These are phyloP conservation scores for Micractinium conductrix DNA, from an alignment of 139 green algal genomes.

Conservation along the genomic window DNA sequence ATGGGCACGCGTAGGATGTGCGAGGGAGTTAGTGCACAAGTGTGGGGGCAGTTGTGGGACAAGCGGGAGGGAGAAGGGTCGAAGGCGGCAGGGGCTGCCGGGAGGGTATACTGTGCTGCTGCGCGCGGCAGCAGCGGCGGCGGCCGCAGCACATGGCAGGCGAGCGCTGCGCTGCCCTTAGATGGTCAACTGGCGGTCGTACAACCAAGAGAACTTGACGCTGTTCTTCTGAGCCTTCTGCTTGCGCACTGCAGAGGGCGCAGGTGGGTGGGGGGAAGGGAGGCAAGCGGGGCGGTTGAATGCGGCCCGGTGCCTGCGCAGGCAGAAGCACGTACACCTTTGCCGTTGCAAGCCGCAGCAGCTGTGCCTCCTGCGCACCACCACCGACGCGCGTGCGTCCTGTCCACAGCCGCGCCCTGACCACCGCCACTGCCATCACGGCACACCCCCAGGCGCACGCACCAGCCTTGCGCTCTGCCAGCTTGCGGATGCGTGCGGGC, in stretches of 20 bases:
- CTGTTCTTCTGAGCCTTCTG: background rate
- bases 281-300: background rate
- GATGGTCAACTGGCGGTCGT: slow-evolving; percentile 24
- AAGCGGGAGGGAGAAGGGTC: background rate
- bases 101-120: too few relatives aligned
- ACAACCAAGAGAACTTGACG: slow-evolving; percentile 43
- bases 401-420: background rate
- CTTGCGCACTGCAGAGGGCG: slow-evolving; percentile 19
- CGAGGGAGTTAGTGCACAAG: too few relatives aligned
- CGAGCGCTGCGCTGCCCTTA: too few relatives aligned
- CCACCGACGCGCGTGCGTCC: too few relatives aligned
- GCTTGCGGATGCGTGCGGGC: slow-evolving; percentile 86
- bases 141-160: too few relatives aligned
- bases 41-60: background rate
- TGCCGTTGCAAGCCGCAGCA: too few relatives aligned
- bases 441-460: background rate
- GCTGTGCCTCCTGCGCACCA: too few relatives aligned
- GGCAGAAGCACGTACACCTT: too few relatives aligned
- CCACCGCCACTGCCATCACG: background rate
- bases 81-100: background rate
- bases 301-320: too few relatives aligned
- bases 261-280: too few relatives aligned
- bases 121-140: too few relatives aligned
- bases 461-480: slow-evolving; percentile 71
- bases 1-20: too few relatives aligned